Conservation (phyloP, 768 basidiomycete species). For the Suillus luteus region DNA sequence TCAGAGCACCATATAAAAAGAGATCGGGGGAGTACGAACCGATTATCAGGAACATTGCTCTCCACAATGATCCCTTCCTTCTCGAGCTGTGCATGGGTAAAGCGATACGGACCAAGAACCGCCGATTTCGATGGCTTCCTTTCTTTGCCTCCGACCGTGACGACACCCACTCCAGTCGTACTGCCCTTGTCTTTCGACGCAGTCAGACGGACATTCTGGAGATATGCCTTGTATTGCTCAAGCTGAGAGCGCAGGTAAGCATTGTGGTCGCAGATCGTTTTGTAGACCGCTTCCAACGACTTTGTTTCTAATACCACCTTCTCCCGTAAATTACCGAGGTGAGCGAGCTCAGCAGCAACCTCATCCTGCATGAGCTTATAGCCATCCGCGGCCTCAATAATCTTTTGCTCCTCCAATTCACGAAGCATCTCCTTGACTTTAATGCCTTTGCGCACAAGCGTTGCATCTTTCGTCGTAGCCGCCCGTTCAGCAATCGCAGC, state of each 20-base stretch:
- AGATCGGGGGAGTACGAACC: conserved; percentile 49
- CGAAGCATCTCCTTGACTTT: conserved; percentile 99
- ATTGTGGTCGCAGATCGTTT: conserved; percentile 99
- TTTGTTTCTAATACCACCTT: conserved; percentile 93
- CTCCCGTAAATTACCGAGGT: conserved; percentile 94
- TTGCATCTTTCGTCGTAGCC: conserved; percentile 96
- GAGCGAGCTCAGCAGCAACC: conserved; percentile 91
- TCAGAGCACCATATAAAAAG: conserved; percentile 1
- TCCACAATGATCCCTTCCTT: conserved; percentile 99
- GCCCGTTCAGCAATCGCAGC: conserved; percentile 89
- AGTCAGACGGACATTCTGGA: conserved; percentile 93
- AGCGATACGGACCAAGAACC: conserved; percentile 93
- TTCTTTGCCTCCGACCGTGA: conserved; percentile 96
- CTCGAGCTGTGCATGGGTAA: conserved; percentile 97
- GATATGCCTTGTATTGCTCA: conserved; percentile 99
- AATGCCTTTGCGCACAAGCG: conserved; percentile 94
- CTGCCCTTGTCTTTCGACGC: conserved; percentile 87
- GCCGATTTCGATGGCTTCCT: conserved; percentile 86
- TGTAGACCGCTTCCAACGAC: conserved; percentile 95
- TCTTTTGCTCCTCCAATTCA: conserved; percentile 87
- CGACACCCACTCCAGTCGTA: conserved; percentile 88
- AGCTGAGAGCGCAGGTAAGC: conserved; percentile 94
- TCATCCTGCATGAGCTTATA: conserved; percentile 98
- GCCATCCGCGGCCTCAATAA: conserved; percentile 80
- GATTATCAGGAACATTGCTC: conserved; percentile 97